Percentiles rank a stretch among this genome's conserved stretches.
These are phyloP conservation scores for Ceratocystiopsis brevicomis DNA, from an alignment of 2,329 filamentous ascomycete species.

Conservation along the genomic window DNA sequence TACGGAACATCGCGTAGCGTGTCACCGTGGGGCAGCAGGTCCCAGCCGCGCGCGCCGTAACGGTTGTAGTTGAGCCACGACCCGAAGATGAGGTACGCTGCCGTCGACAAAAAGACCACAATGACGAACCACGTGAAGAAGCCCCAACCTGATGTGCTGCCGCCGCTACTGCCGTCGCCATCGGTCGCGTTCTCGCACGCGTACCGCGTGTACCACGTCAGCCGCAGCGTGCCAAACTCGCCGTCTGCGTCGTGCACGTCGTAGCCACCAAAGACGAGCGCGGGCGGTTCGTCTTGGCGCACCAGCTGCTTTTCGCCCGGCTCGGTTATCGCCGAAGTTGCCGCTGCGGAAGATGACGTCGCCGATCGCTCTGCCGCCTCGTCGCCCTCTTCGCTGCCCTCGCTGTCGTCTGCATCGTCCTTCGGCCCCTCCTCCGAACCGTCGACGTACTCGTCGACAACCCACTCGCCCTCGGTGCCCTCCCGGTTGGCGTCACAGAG, in stretches of 20 bases:
- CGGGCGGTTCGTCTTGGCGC: conserved; percentile 30
- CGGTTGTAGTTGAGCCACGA: conserved; percentile 98
- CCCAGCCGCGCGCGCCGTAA: conserved; percentile 88
- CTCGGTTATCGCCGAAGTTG: conserved; percentile 13
- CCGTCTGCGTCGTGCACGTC: conserved; percentile 39
- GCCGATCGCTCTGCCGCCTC: too few relatives aligned
- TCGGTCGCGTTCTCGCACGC: conserved; percentile 42
- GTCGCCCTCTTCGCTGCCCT: conserved; percentile 8
- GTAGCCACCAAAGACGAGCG: conserved; percentile 63
- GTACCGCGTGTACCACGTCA: conserved; percentile 77
- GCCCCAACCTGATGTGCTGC: conserved; percentile 51
- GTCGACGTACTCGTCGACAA: conserved; percentile 32
- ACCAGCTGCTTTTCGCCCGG: conserved; percentile 30
- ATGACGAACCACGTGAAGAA: conserved; percentile 97
- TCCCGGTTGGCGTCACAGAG: conserved; percentile 55
- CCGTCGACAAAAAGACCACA: conserved; percentile 66
- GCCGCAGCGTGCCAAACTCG: conserved; percentile 27
- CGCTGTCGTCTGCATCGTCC: conserved; percentile 16
- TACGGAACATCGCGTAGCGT: conserved; percentile 85
- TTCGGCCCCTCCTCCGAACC: conserved; percentile 16
- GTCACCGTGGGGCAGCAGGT: conserved; percentile 81
- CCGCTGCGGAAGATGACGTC: neutral
- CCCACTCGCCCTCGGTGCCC: conserved; percentile 54
- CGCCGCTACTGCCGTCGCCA: conserved; percentile 15
- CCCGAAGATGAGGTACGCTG: conserved; percentile 88